phyloP scores from a whole-genome alignment of 257 asterid genomes.

The Lycium ferocissimum region DNA sequence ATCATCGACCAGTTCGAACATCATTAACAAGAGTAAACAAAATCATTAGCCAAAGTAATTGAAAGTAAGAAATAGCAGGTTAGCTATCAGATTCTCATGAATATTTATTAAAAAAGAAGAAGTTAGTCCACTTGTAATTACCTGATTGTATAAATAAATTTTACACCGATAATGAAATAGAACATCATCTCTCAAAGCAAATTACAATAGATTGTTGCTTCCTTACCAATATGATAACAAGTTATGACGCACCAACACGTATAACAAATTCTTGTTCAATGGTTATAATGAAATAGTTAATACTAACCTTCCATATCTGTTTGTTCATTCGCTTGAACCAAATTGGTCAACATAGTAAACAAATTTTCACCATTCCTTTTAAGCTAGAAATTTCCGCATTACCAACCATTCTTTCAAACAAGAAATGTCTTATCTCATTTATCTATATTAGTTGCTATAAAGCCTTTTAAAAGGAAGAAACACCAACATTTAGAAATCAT shows the following conservation, averaged over 20 bases:
- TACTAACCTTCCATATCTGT: not conserved
- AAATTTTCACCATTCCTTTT: not conserved
- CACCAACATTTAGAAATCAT: not conserved
- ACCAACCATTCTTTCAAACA: conserved; percentile 15
- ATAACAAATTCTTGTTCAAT: not conserved
- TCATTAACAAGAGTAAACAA: no score
- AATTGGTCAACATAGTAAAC: not conserved
- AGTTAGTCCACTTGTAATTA: no score
- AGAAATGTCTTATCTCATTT: not conserved
- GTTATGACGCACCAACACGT: not conserved
- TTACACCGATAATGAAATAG: no score
- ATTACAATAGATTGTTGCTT: not conserved
- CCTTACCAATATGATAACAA: not conserved
- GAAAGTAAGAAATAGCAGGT: no score
- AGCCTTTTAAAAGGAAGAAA: conserved; percentile 24
- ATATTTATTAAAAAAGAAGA: no score
- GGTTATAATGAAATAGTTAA: not conserved
- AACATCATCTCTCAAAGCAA: no score
- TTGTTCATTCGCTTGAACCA: not conserved
- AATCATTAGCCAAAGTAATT: no score
- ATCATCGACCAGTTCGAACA: no score
- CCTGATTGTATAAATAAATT: not conserved
- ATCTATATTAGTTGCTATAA: not conserved
- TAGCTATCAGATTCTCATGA: no score
- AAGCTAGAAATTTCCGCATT: not conserved